Conservation (phyloP, 768 basidiomycete species). For the Floccularia luteovirens region DNA sequence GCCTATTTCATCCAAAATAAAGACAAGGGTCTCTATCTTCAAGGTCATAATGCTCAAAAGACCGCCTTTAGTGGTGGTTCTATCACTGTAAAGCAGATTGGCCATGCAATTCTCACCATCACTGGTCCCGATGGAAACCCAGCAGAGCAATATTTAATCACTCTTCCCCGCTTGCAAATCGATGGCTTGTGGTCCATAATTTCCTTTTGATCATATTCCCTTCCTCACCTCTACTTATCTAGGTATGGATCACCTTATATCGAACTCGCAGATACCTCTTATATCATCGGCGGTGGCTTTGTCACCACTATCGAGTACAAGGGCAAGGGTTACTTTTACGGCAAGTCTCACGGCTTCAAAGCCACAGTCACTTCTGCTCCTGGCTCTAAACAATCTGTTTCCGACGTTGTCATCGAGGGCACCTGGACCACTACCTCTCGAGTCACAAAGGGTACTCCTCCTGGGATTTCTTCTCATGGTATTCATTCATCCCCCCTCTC, state of each 20-base stretch:
- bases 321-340: constrained; percentile 92
- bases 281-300: constrained; percentile 50
- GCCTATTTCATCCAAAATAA: constrained; percentile 85
- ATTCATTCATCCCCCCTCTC: background rate
- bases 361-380: constrained; percentile 58
- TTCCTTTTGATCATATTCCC: background rate
- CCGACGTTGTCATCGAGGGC: constrained; percentile 62
- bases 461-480: background rate
- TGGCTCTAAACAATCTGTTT: constrained; percentile 18
- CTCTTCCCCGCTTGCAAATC: constrained; percentile 85
- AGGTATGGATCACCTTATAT: constrained; percentile 82
- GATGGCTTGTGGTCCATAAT: constrained; percentile 75
- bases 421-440: constrained; percentile 72
- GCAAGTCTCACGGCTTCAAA: constrained; percentile 91
- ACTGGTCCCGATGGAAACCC: constrained; percentile 39
- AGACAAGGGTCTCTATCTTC: constrained; percentile 63
- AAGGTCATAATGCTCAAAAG: constrained; percentile 93
- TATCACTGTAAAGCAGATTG: constrained; percentile 90
- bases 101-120: constrained; percentile 82
- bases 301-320: constrained; percentile 79
- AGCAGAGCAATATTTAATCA: constrained; percentile 77
- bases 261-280: constrained; percentile 77
- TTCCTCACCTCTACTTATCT: background rate
- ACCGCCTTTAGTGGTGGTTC: constrained; percentile 81
- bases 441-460: constrained; percentile 26